Conservation (phyloP, 352 stramenopile genomes). For the Globisporangium perplexum region DNA sequence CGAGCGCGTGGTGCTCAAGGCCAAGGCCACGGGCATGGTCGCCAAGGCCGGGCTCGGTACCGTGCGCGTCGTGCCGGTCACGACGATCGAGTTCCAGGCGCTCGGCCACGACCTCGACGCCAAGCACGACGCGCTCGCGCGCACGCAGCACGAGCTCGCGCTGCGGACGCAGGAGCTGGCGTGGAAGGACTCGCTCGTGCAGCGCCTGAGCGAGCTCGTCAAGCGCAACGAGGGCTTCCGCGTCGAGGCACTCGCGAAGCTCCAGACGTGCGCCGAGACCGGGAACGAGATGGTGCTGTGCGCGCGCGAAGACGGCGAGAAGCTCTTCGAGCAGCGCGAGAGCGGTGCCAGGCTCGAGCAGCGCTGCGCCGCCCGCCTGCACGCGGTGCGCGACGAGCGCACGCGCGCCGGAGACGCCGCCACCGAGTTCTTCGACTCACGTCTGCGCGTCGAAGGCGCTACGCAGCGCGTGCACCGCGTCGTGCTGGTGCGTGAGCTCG, state of each 20-base stretch:
- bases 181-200: slow-evolving; percentile 63
- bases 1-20: slow-evolving; percentile 59
- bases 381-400: slow-evolving; percentile 31
- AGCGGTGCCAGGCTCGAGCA: slow-evolving; percentile 19
- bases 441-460: slow-evolving; percentile 42
- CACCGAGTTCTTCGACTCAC: slow-evolving; percentile 60
- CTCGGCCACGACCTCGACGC: slow-evolving; percentile 38
- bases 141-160: slow-evolving; percentile 29
- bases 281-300: slow-evolving; percentile 58
- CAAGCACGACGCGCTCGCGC: slow-evolving; percentile 36
- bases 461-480: slow-evolving; percentile 44
- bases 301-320: slow-evolving; percentile 49
- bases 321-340: slow-evolving; percentile 34
- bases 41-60: slow-evolving; percentile 63
- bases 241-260: slow-evolving; percentile 31
- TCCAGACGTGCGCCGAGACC: slow-evolving; percentile 26
- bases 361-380: slow-evolving; percentile 20
- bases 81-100: slow-evolving; percentile 28
- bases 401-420: slow-evolving; percentile 19
- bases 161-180: slow-evolving; percentile 33
- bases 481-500: slow-evolving; percentile 38
- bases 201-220: slow-evolving; percentile 59
- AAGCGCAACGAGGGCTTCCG: slow-evolving; percentile 68
- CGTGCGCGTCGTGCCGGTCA: slow-evolving; percentile 62
- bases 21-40: slow-evolving; percentile 61